These are phyloP conservation scores for Mortierella sp. DNA, from an alignment of 371 early-diverging fungal genomes.

Conservation along the genomic window DNA sequence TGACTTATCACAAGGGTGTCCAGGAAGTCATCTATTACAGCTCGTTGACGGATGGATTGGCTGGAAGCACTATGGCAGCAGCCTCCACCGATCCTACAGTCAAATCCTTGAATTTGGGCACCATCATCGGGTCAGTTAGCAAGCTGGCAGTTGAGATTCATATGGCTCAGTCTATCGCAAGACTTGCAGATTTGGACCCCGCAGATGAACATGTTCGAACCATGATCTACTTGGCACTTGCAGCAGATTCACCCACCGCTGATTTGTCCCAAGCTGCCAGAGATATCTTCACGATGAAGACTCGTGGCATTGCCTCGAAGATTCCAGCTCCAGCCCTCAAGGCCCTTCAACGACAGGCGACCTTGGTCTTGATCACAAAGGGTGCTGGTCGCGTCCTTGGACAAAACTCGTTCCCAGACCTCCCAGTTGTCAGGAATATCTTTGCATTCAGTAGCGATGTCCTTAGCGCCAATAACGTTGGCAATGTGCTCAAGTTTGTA, in stretches of 20 bases:
- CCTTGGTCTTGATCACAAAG: slow-evolving; percentile 18
- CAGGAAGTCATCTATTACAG: slow-evolving; percentile 23
- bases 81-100: slow-evolving; percentile 10
- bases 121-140: slow-evolving; percentile 21
- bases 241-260: not conserved
- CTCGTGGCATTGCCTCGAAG: not conserved
- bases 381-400: slow-evolving; percentile 19
- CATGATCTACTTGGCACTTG: slow-evolving; percentile 23
- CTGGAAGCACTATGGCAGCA: slow-evolving; percentile 18
- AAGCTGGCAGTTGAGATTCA: slow-evolving; percentile 32
- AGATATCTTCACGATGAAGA: slow-evolving; percentile 17
- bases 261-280: slow-evolving; percentile 12
- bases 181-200: slow-evolving; percentile 30
- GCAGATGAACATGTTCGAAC: slow-evolving; percentile 12
- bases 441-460: slow-evolving; percentile 37
- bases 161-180: slow-evolving; percentile 30
- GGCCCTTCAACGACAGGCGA: slow-evolving; percentile 2
- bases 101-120: slow-evolving; percentile 13
- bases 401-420: slow-evolving; percentile 9
- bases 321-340: slow-evolving; percentile 4
- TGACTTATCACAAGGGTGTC: slow-evolving; percentile 18
- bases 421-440: slow-evolving; percentile 25
- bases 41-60: slow-evolving; percentile 25
- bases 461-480: slow-evolving; percentile 22
- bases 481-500: slow-evolving; percentile 31